Base-by-base conservation (phyloP, 768 basidiomycete genomes). In the Rhodotorula kratochvilovae region DNA sequence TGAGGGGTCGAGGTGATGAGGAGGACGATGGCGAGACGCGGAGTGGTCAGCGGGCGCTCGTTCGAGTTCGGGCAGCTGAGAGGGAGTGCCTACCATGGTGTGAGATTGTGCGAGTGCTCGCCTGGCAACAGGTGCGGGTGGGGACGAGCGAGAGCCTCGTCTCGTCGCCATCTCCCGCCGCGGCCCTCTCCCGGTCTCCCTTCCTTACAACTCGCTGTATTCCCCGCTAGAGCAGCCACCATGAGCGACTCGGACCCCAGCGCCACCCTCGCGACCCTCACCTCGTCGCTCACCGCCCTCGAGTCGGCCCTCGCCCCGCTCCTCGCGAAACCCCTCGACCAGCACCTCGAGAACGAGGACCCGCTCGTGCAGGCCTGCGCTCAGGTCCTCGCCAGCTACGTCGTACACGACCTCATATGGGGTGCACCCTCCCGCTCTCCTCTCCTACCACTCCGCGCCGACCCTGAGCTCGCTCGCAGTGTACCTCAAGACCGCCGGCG, bases 351-450 rank as follows among this genome's bases (percentile, higher is more conserved):
- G 0, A 78, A 87, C 25, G 83, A 91, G 35, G 87, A 90, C 70
- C 85, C 86, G 13, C 82, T 92, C 31, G 88, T 91, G 69, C 89
- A 90, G 76, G 91, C 90, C 35, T 91, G 91, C 79, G 80, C 92
- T 5, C 89, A 92, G 72, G 87, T 87, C 11, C 82, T 86, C 46
- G 78, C 92, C 54, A 89, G 90, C n/a, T 92, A 92, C 80, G 83
- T 90, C 42, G 84, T 89, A 6, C 90, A 92, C 77, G 90, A 92
- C 79, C 84, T 93, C 17, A 82, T 91, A n/a, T 91, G 91, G 81
- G 87, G 91, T 91, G 72, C 73, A 87, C n/a, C 45, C 57, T 7
- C 29, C 39, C 39, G 11, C 29, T 29, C 4, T 19, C 46, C 57
- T 21, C 19, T 35, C 53, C 42, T 8, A 11, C 25, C 33, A 27